A percentile compares a stretch with the other conserved stretches of the same genome.
These are phyloP conservation scores for Suillus clintonianus DNA, from an alignment of 768 basidiomycete species.

Conservation along the genomic window DNA sequence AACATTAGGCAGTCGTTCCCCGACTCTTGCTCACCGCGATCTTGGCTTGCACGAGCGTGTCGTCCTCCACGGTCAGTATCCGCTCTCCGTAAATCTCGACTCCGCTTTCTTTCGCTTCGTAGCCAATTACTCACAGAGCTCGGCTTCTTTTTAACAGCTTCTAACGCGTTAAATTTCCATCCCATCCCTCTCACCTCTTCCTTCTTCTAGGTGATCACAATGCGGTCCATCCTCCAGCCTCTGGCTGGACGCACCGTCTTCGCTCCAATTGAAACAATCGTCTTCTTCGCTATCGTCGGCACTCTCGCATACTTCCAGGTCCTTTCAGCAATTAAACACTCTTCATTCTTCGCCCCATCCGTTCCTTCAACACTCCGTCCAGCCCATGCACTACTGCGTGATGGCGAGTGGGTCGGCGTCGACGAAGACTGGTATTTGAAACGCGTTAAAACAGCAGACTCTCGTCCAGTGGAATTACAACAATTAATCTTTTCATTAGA, in stretches of 20 bases:
- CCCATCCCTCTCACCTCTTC: background rate
- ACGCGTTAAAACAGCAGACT: constrained; percentile 26
- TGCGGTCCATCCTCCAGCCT: constrained; percentile 67
- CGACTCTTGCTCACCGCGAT: background rate
- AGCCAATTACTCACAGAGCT: background rate
- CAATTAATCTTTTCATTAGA: constrained; percentile 68
- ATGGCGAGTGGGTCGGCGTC: constrained; percentile 65
- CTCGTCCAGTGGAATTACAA: constrained; percentile 64
- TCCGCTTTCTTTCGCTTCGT: background rate
- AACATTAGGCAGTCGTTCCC: background rate
- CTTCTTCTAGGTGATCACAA: constrained; percentile 17
- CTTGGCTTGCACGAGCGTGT: background rate
- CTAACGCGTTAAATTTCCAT: background rate
- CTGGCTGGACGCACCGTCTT: constrained; percentile 73
- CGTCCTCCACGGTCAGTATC: background rate
- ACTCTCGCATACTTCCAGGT: constrained; percentile 96
- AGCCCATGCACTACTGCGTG: constrained; percentile 53
- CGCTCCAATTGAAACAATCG: constrained; percentile 87
- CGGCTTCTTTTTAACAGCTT: background rate
- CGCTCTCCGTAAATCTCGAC: background rate
- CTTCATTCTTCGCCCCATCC: constrained; percentile 69
- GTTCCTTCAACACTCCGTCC: constrained; percentile 52
- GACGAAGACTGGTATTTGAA: constrained; percentile 53
- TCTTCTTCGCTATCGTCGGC: constrained; percentile 83
- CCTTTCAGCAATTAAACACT: constrained; percentile 87